Conservation (phyloP, 164 flowering plant species). For the Tetrastigma voinierianum region DNA sequence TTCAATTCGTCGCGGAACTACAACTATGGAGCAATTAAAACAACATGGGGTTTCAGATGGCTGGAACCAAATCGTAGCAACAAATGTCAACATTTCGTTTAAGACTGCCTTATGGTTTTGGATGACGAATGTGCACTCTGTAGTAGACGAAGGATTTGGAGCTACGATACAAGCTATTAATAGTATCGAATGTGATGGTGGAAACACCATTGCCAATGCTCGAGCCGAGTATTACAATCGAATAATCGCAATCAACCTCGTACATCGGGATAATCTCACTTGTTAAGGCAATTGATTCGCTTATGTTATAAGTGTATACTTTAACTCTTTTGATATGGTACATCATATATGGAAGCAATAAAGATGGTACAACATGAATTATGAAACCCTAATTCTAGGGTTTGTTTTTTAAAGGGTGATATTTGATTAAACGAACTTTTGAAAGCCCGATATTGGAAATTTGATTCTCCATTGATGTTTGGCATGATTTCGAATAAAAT, state of each 20-base stretch:
- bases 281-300: not conserved
- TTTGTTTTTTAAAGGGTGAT: no score
- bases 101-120: conserved; percentile 21
- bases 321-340: no score
- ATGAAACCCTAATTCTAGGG: no score
- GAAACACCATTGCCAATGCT: not conserved
- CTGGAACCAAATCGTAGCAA: conserved; percentile 14
- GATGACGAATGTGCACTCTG: conserved; percentile 16
- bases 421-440: no score
- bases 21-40: conserved; percentile 19
- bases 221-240: conserved; percentile 10
- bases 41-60: conserved; percentile 15
- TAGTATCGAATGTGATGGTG: conserved; percentile 11
- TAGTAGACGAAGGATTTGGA: conserved; percentile 13
- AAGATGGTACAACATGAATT: no score
- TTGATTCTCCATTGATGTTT: no score
- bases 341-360: no score
- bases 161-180: conserved; percentile 13
- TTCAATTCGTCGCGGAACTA: conserved; percentile 21
- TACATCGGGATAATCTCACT: conserved; percentile 15
- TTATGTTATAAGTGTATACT: no score
- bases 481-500: no score
- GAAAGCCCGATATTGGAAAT: no score
- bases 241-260: conserved; percentile 15
- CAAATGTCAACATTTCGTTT: conserved; percentile 7